Evolutionary conservation across 805 yeast genomes (phyloP).

Genomic region (Phaffomyces thermotolerans): DNA sequence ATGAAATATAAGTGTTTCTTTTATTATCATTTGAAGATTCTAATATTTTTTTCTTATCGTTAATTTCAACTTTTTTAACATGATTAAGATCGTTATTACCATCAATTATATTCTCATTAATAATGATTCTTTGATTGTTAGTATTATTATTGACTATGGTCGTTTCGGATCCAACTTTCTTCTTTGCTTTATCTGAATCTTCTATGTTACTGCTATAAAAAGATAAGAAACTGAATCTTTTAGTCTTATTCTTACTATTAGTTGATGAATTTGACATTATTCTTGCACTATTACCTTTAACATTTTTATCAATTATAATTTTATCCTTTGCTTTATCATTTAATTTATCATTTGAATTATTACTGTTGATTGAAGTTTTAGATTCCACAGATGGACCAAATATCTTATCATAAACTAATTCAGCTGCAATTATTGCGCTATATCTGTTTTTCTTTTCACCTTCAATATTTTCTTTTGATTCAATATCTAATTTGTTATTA

Average conservation of each 20-base stretch:
- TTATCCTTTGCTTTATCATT: too few relatives aligned
- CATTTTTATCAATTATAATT: too few relatives aligned
- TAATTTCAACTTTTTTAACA: background rate
- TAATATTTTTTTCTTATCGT: constrained; percentile 16
- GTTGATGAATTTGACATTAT: constrained; percentile 5
- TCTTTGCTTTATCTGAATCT: too few relatives aligned
- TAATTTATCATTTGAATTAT: constrained; percentile 1
- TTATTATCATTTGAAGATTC: constrained; percentile 22
- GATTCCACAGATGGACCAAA: constrained; percentile 15
- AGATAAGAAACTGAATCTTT: constrained; percentile 36
- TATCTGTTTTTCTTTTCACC: constrained; percentile 20
- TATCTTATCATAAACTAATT: constrained; percentile 22
- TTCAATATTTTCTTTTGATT: background rate
- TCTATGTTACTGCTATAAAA: constrained; percentile 19
- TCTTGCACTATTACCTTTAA: background rate
- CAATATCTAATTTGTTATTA: constrained; percentile 6
- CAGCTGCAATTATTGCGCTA: constrained; percentile 25
- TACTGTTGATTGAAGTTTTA: constrained; percentile 4
- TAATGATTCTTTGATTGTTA: too few relatives aligned
- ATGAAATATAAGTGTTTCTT: constrained; percentile 18
- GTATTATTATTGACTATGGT: too few relatives aligned
- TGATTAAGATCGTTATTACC: constrained; percentile 7
- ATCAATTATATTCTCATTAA: too few relatives aligned
- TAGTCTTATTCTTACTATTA: constrained; percentile 19
- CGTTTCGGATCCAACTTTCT: too few relatives aligned